Conservation (phyloP, 176 grass and related monocot species). For the Oryza brachyantha region DNA sequence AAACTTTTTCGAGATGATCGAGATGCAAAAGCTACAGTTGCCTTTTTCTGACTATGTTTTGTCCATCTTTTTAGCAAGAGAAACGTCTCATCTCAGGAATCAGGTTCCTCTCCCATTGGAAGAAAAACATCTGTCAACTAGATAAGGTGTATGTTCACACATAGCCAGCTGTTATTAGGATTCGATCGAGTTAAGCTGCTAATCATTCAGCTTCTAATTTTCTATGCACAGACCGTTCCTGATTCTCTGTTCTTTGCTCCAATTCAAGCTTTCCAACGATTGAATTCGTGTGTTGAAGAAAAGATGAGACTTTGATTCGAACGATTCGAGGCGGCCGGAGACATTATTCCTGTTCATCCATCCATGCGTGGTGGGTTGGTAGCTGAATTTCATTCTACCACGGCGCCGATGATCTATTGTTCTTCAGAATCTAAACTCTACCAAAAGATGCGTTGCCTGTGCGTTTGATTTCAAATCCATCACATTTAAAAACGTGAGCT, state of each 20-base stretch:
- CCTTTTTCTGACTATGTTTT: background rate
- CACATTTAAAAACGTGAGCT: background rate
- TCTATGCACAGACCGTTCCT: background rate
- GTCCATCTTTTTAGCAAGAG: background rate
- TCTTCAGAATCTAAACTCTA: background rate
- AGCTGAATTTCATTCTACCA: background rate
- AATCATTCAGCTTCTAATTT: background rate
- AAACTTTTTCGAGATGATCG: no score
- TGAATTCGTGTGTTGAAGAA: background rate
- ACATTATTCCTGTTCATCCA: background rate
- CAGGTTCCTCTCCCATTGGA: background rate
- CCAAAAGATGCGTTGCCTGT: background rate
- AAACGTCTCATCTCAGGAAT: no score
- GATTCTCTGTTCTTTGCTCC: background rate
- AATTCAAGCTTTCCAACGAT: background rate
- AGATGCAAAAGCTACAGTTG: constrained; percentile 8
- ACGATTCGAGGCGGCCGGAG: background rate
- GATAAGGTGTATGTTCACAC: constrained; percentile 13
- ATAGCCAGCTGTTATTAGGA: background rate
- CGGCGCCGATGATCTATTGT: background rate
- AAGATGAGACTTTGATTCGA: background rate
- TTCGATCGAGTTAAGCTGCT: background rate
- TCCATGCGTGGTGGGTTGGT: background rate
- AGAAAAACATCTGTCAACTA: background rate
- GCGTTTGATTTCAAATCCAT: background rate